Conservation (phyloP, 768 basidiomycete species). For the Termitomyces sp. region DNA sequence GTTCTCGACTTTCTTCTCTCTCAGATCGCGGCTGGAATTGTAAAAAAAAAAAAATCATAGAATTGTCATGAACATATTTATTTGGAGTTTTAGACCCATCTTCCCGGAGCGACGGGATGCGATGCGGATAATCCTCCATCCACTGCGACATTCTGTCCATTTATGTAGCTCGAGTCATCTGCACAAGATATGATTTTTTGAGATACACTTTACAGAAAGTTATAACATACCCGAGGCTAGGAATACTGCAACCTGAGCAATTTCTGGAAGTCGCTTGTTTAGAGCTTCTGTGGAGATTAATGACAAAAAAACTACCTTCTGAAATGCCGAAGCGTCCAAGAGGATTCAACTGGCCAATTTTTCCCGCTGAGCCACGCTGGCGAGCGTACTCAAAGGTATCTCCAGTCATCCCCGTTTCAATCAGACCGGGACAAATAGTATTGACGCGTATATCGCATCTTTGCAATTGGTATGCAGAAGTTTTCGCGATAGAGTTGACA, state of each 20-base stretch:
- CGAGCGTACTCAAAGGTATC: constrained; percentile 76
- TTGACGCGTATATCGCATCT: constrained; percentile 86
- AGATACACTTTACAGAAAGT: background rate
- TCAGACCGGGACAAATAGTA: constrained; percentile 86
- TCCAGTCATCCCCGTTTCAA: constrained; percentile 91
- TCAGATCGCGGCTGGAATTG: background rate
- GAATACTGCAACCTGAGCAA: constrained; percentile 83
- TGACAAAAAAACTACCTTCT: constrained; percentile 49
- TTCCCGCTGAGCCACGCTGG: constrained; percentile 63
- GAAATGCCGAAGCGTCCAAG: constrained; percentile 78
- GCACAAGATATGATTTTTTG: background rate
- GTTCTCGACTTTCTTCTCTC: no score
- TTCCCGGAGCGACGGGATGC: constrained; percentile 74
- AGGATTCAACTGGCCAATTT: constrained; percentile 84
- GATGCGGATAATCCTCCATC: constrained; percentile 86
- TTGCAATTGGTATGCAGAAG: constrained; percentile 73
- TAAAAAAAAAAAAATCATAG: no score
- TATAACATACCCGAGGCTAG: constrained; percentile 71
- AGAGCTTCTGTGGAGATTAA: background rate
- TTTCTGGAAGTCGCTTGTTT: constrained; percentile 47
- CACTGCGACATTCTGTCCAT: constrained; percentile 82
- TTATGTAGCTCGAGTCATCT: constrained; percentile 92
- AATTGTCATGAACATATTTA: background rate
- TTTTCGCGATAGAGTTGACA: constrained; percentile 87
- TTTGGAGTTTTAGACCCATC: constrained; percentile 46